Conservation (phyloP, 805 yeast species). For the Metschnikowia amazonensis region DNA sequence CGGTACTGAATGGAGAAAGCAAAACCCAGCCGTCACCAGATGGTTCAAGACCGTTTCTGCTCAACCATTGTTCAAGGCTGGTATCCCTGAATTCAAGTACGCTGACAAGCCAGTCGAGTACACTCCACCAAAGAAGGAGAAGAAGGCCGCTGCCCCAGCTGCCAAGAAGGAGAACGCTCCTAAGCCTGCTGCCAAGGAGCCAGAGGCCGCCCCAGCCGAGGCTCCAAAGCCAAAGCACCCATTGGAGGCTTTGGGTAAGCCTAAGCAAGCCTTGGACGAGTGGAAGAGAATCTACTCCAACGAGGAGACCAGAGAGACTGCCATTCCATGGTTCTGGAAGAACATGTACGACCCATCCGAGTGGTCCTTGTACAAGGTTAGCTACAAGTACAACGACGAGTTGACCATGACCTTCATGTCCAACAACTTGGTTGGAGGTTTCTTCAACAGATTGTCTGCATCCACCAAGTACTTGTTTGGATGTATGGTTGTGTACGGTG, state of each 20-base stretch:
- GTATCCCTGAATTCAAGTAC: slow-evolving; percentile 51
- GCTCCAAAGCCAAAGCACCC: slow-evolving; percentile 89
- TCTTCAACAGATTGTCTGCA: slow-evolving; percentile 90
- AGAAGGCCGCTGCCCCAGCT: slow-evolving; percentile 44
- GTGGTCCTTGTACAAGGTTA: slow-evolving; percentile 94
- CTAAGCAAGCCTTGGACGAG: slow-evolving; percentile 71
- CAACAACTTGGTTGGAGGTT: slow-evolving; percentile 96
- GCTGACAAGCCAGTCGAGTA: slow-evolving; percentile 63
- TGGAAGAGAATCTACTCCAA: slow-evolving; percentile 97
- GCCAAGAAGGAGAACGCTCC: slow-evolving; percentile 27
- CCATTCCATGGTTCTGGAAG: slow-evolving; percentile 97
- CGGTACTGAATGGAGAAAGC: slow-evolving; percentile 62
- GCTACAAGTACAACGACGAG: slow-evolving; percentile 97
- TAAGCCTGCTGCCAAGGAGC: slow-evolving; percentile 28
- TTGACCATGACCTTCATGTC: slow-evolving; percentile 97
- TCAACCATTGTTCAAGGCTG: slow-evolving; percentile 45
- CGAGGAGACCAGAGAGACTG: slow-evolving; percentile 91
- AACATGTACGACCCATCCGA: slow-evolving; percentile 86
- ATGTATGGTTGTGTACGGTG: slow-evolving; percentile 92
- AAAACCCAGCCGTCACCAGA: slow-evolving; percentile 60
- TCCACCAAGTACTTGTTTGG: slow-evolving; percentile 96
- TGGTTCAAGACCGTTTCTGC: slow-evolving; percentile 61
- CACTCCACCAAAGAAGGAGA: slow-evolving; percentile 67
- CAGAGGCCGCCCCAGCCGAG: slow-evolving; percentile 41
- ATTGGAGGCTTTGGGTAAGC: slow-evolving; percentile 74